A percentile compares a stretch with the other conserved stretches of the same genome.
These are phyloP conservation scores for Saccharomyces eubayanus DNA, from an alignment of 805 yeast species.

Conservation along the genomic window DNA sequence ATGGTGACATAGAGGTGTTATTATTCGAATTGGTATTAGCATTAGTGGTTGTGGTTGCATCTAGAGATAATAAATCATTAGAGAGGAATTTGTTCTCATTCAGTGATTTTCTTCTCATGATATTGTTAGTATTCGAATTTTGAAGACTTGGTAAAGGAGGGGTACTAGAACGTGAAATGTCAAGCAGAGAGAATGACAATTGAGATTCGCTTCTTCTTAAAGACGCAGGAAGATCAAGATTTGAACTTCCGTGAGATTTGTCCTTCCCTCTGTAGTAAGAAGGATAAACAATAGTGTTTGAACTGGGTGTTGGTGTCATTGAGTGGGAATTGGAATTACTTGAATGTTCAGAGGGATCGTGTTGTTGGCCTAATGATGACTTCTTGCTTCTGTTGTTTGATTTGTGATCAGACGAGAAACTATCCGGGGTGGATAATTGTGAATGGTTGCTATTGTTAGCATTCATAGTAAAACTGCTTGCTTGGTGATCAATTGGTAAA, in stretches of 20 bases:
- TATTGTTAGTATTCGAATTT: background rate
- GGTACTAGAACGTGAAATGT: conserved; percentile 23
- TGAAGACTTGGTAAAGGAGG: conserved; percentile 12
- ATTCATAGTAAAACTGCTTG: background rate
- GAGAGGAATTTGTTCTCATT: background rate
- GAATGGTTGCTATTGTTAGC: background rate
- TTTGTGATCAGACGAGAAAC: background rate
- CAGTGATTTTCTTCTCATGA: background rate
- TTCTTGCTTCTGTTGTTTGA: background rate
- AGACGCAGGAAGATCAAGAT: conserved; percentile 13
- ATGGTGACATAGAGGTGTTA: conserved; percentile 3
- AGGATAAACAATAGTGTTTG: background rate
- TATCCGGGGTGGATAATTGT: background rate
- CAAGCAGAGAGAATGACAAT: conserved; percentile 22
- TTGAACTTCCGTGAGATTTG: conserved; percentile 4
- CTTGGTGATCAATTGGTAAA: conserved; percentile 2
- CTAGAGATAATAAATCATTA: background rate
- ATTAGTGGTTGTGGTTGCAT: conserved; percentile 4
- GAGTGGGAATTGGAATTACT: background rate
- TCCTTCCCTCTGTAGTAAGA: background rate
- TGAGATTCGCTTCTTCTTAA: conserved; percentile 27
- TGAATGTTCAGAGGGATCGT: background rate
- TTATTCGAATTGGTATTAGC: background rate
- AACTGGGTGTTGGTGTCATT: background rate
- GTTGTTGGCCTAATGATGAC: background rate